These are phyloP conservation scores for Microdochium bolleyi DNA, from an alignment of 2,329 filamentous ascomycete species.

Conservation along the genomic window DNA sequence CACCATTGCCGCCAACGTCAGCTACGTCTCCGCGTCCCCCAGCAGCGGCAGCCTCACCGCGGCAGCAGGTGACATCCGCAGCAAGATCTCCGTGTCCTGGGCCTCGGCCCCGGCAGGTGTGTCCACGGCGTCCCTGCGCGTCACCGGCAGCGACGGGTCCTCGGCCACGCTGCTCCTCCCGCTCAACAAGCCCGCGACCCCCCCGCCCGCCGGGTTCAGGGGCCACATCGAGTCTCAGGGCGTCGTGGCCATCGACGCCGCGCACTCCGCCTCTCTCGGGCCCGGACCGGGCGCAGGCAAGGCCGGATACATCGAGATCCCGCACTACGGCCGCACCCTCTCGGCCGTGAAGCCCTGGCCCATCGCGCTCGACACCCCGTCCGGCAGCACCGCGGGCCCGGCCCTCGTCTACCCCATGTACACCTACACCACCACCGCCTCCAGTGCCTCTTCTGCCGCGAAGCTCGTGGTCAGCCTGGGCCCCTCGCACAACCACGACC, in stretches of 20 bases:
- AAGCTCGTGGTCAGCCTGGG: background rate
- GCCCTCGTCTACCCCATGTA: slow-evolving; percentile 55
- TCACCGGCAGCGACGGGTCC: background rate
- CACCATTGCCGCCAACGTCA: background rate
- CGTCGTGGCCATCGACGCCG: slow-evolving; percentile 46
- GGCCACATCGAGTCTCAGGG: slow-evolving; percentile 58
- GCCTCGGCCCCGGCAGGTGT: background rate
- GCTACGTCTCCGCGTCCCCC: background rate
- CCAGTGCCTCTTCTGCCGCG: slow-evolving; percentile 30
- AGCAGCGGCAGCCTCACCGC: background rate
- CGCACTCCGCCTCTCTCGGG: slow-evolving; percentile 28
- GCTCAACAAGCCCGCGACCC: slow-evolving; percentile 37
- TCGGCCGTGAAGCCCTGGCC: slow-evolving; percentile 51
- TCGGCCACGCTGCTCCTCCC: background rate
- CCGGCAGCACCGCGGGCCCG: slow-evolving; percentile 36
- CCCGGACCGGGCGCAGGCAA: slow-evolving; percentile 16
- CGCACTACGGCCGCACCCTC: slow-evolving; percentile 47
- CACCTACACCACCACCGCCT: slow-evolving; percentile 43
- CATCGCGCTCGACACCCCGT: too few species aligned
- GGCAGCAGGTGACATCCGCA: background rate
- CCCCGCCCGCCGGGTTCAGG: slow-evolving; percentile 37
- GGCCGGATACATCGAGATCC: slow-evolving; percentile 42
- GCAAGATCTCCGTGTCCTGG: background rate
- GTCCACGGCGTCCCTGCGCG: background rate
- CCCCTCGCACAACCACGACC: background rate